Evolutionary conservation across 2,329 filamentous ascomycete genomes (phyloP), one percentile per base, ranked within the genome.

Genomic region (Orbilia blumenaviensis): DNA sequence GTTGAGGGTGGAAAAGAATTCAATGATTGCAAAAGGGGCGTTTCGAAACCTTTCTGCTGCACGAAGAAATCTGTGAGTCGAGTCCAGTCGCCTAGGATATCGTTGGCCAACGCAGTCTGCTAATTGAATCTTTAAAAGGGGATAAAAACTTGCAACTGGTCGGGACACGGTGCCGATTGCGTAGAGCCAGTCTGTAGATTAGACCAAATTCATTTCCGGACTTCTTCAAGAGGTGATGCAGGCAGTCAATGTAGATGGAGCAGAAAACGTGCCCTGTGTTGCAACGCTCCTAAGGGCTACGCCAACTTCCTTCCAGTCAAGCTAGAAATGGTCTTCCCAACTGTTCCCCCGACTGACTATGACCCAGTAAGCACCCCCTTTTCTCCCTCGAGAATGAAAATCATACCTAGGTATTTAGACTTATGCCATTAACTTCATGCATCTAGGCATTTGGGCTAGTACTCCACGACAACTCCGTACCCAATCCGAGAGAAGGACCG

Each of bases 231-330:
- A 54, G 80, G 80, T n/a, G 78, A 64, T 3, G 80, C 81, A 56
- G 78, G 81, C n/a, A 76, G 34, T 32, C 80, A 80, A 62, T 77
- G 71, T 29, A 77, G 68, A 3, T 68, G 78, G 25, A 71, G 78
- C 16, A 77, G 82, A n/a, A 48, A 73, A 6, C 78, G 81, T 16
- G 78, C 72, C 5, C 83, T 81, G 50, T 83, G 82, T 78, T 83
- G 82, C 71, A 79, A 82, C 3, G 78, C 80, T 8, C 38, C 73
- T 8, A 63, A 80, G 8, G 81, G 79, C 12, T 75, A 81, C 5
- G 66, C 78, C 7, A 80, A 78, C 3, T 83, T 84, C 78, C 77
- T 83, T n/a, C 83, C 82, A 2, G 82, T 84, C 3, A 80, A 81
- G 3, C 79, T 84, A 1, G 80, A 81, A n/a, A 79, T 82, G 32